These are phyloP conservation scores for Metarhizium brunneum DNA, from an alignment of 2,329 filamentous ascomycete genomes.

Conservation along the genomic window DNA sequence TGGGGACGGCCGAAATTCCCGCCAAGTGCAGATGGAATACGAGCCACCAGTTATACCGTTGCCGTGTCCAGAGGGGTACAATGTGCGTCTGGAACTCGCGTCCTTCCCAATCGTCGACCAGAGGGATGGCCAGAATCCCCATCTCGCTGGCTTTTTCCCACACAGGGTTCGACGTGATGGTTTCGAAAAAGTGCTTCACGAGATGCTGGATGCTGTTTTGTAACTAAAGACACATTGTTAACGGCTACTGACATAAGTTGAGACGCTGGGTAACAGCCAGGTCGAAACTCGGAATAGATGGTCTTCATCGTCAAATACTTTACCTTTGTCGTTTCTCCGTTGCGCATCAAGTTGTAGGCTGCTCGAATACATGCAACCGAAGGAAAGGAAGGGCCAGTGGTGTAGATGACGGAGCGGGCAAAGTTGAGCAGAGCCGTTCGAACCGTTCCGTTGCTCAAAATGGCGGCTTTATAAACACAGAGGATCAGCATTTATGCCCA, in stretches of 20 bases:
- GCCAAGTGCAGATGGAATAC: conserved; percentile 14
- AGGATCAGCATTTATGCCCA: too few species aligned
- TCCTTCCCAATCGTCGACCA: conserved; percentile 17
- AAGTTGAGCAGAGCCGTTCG: conserved; percentile 12
- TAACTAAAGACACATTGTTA: conserved; percentile 1
- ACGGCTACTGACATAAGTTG: too few species aligned
- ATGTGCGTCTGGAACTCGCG: conserved; percentile 18
- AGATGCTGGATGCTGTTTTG: conserved; percentile 14
- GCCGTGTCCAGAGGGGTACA: conserved; percentile 17
- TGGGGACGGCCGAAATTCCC: conserved; percentile 13
- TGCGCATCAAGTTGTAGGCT: conserved; percentile 11
- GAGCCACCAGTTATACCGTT: conserved; percentile 14
- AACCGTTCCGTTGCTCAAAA: conserved; percentile 12
- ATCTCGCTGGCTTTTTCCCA: conserved; percentile 14
- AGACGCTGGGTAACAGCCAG: too few species aligned
- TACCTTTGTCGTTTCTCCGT: conserved; percentile 6
- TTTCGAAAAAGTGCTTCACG: conserved; percentile 18
- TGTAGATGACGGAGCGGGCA: conserved; percentile 12
- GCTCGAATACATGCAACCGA: conserved; percentile 12
- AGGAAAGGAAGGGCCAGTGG: conserved; percentile 12
- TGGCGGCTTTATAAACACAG: conserved; percentile 6
- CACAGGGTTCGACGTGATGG: conserved; percentile 12
- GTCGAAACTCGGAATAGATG: background rate
- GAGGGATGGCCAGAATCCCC: conserved; percentile 19
- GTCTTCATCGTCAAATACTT: background rate